phyloP scores from a whole-genome alignment of 164 flowering plant species.

The Vitis cinerea region DNA sequence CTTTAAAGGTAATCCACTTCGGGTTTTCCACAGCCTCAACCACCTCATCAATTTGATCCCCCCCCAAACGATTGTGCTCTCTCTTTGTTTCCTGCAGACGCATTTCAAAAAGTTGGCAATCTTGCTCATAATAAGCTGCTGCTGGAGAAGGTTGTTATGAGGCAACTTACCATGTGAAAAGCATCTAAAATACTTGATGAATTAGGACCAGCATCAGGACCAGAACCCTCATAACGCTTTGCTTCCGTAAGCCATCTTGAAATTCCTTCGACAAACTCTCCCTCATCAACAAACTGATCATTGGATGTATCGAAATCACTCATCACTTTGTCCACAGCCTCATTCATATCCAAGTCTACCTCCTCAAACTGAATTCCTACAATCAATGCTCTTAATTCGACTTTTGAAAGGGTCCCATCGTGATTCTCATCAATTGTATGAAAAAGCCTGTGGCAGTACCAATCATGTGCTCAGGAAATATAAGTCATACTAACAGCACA shows the following conservation, averaged over 20 bases:
- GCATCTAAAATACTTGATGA: conserved; percentile 35
- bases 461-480: conserved; percentile 3
- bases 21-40: conserved; percentile 43
- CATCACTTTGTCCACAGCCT: conserved; percentile 60
- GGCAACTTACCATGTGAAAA: conserved; percentile 47
- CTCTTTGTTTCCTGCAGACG: conserved; percentile 49
- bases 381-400: conserved; percentile 66
- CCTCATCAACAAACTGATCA: conserved; percentile 33
- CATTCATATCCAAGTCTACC: conserved; percentile 54
- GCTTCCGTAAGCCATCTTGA: conserved; percentile 61
- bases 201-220: conserved; percentile 24
- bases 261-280: conserved; percentile 62
- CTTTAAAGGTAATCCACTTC: conserved; percentile 45
- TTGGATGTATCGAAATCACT: conserved; percentile 63
- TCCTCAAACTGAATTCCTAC: conserved; percentile 64
- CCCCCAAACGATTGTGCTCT: conserved; percentile 46
- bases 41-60: conserved; percentile 47
- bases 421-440: conserved; percentile 43
- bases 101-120: conserved; percentile 7
- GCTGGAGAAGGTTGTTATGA: background rate
- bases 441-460: conserved; percentile 53
- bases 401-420: conserved; percentile 37
- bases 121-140: background rate
- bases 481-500: too few relatives aligned
- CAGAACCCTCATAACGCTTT: conserved; percentile 24